Base-by-base conservation (phyloP, 73 alveolate genomes). In the Durusdinium trenchii region DNA sequence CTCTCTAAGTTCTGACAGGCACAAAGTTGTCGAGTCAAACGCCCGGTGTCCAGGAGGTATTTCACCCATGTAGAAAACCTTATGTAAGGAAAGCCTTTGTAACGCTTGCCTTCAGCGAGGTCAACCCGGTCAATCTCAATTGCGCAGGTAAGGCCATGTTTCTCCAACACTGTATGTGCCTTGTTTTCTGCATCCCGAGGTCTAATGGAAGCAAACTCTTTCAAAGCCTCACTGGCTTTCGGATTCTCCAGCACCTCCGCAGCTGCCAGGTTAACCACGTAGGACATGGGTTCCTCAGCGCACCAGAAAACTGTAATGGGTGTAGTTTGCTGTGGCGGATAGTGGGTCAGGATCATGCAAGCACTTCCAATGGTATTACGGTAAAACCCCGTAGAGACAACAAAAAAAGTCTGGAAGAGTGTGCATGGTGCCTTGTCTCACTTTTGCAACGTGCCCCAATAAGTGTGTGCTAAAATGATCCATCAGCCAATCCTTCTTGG, bases 171-270 rank as follows among this genome's bases (percentile, higher is more conserved):
- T 45, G n/a, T 45, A 36, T 83, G 73, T 47, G 46, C 71, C 42
- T 36, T 50, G 47, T 35, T 20, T 26, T 83, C 93, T 50, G 93
- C 93, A 83, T 83, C 93, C 16, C 36, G 73, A 3, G 14, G 20
- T 35, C 93, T 28, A 51, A 83, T 83, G 9, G 75, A 35, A 6
- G 47, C 75, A 50, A 83, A 83, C 75, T 83, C 93, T 28, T 42
- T 28, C 75, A 51, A 35, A 50, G 73, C 93, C 6, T 28, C 75
- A n/a, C 48, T 50, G 30, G 93, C 71, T 50, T 51, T 28, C 4
- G 93, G 93, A 73, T 83, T 47, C 52, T 83, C 93, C 50, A 35
- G 50, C 5, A n/a, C 93, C n/a, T 83, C 75, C 3, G 73, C 93
- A 35, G 35, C 52, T 3, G 93, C 93, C 9, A 51, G 52, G 16